Conservation (phyloP, 441 rosid species). For the Kokia cookei region DNA sequence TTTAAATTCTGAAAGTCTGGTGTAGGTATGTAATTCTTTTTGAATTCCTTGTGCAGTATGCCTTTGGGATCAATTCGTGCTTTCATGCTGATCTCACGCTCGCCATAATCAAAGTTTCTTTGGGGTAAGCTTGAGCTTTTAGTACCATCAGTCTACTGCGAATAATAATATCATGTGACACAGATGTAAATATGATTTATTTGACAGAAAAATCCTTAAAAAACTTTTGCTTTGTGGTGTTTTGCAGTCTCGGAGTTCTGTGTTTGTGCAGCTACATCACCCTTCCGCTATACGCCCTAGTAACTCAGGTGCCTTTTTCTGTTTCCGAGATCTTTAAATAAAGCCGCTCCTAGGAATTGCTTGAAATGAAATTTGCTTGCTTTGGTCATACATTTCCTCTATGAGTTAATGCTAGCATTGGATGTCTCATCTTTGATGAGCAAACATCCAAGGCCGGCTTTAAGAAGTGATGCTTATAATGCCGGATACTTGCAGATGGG, state of each 20-base stretch:
- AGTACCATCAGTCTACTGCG: neutral
- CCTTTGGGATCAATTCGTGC: conserved; percentile 61
- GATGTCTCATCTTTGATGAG: neutral
- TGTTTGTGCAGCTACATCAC: conserved; percentile 87
- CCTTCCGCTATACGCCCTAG: conserved; percentile 89
- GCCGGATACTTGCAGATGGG: conserved; percentile 62
- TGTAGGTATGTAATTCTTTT: neutral
- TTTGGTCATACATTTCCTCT: neutral
- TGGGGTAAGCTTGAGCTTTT: conserved; percentile 50
- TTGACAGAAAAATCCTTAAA: neutral
- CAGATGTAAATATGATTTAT: neutral
- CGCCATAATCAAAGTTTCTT: conserved; percentile 40
- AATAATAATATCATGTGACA: neutral
- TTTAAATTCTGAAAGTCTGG: neutral
- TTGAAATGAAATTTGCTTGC: neutral
- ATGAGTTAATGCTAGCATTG: neutral
- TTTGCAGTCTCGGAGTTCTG: conserved; percentile 52
- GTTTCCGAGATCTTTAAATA: neutral
- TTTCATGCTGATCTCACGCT: conserved; percentile 55
- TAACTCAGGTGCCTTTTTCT: conserved; percentile 67
- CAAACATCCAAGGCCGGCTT: no score
- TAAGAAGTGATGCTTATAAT: neutral
- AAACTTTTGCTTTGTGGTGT: neutral
- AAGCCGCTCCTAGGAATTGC: neutral
- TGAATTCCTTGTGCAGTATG: conserved; percentile 43